Percentiles rank a stretch among this genome's conserved stretches.
phyloP scores from a whole-genome alignment of 176 grass and related monocot species.

The Pontederia paniculata region DNA sequence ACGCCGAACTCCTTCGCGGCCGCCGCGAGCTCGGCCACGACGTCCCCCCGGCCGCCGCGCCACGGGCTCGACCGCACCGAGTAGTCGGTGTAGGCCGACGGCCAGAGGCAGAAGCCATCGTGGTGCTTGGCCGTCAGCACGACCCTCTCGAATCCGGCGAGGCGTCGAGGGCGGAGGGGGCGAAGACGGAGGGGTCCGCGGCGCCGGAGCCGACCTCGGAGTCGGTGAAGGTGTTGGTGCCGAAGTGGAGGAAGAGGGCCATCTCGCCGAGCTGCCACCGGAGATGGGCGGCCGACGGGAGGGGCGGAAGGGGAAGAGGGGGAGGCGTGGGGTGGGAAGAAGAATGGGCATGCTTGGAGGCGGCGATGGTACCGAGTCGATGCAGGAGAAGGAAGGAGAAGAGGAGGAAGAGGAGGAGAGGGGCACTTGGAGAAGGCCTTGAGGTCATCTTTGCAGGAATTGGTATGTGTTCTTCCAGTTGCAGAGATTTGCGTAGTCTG shows the following conservation, averaged over 20 bases:
- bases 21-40: slow-evolving; percentile 48
- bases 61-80: slow-evolving; percentile 67
- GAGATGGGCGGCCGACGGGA: slow-evolving; percentile 74
- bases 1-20: slow-evolving; percentile 44
- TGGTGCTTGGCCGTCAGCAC: slow-evolving; percentile 92
- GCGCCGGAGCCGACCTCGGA: slow-evolving; percentile 80
- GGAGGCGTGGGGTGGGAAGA: slow-evolving; percentile 23
- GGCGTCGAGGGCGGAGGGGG: slow-evolving; percentile 55
- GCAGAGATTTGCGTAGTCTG: too few relatives aligned
- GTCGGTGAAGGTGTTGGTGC: slow-evolving; percentile 96
- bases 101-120: slow-evolving; percentile 98
- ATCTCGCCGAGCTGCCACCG: slow-evolving; percentile 86
- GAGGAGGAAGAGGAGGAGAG: slow-evolving; percentile 15
- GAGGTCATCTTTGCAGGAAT: not conserved
- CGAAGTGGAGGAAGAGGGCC: slow-evolving; percentile 93
- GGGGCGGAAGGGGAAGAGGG: slow-evolving; percentile 58
- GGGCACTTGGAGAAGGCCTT: not conserved
- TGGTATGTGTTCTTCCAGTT: too few relatives aligned
- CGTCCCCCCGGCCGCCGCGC: slow-evolving; percentile 50
- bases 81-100: slow-evolving; percentile 73
- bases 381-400: slow-evolving; percentile 3
- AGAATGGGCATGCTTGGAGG: not conserved
- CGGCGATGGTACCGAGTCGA: slow-evolving; percentile 6
- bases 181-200: slow-evolving; percentile 57
- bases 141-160: slow-evolving; percentile 49